A percentile compares a stretch with the other conserved stretches of the same genome.
Evolutionary conservation across 2,329 filamentous ascomycete species (phyloP).

Genomic region (Colletotrichum sp.): DNA sequence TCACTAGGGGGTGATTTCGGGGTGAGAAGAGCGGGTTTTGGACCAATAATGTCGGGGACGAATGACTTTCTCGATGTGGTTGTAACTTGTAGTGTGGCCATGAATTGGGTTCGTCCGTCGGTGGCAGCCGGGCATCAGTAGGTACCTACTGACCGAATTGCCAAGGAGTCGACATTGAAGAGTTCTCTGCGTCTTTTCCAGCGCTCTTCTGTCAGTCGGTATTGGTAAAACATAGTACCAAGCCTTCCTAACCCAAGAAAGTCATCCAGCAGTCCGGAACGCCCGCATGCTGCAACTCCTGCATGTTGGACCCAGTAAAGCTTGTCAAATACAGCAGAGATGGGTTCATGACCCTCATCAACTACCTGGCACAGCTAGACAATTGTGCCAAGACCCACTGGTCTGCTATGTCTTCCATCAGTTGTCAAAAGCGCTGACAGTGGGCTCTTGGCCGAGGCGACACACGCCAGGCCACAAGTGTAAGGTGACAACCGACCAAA

Average conservation of each 20-base stretch:
- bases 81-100: neutral
- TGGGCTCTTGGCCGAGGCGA: neutral
- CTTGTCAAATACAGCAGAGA: neutral
- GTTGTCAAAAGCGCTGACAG: slow-evolving; percentile 8
- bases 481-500: neutral
- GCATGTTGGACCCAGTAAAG: neutral
- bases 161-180: neutral
- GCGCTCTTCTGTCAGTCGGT: neutral
- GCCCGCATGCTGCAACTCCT: neutral
- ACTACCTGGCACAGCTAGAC: neutral
- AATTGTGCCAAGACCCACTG: neutral
- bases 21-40: neutral
- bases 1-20: neutral
- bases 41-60: neutral
- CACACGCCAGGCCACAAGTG: slow-evolving; percentile 1
- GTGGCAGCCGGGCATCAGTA: neutral
- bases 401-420: neutral
- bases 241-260: neutral
- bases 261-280: neutral
- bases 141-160: neutral
- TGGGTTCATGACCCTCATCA: neutral
- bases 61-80: neutral
- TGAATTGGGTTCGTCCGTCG: neutral
- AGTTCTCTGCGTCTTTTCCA: neutral
- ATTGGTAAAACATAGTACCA: neutral